These are phyloP conservation scores for Trifolium fragiferum DNA, from an alignment of 306 rosid genomes.

Conservation along the genomic window DNA sequence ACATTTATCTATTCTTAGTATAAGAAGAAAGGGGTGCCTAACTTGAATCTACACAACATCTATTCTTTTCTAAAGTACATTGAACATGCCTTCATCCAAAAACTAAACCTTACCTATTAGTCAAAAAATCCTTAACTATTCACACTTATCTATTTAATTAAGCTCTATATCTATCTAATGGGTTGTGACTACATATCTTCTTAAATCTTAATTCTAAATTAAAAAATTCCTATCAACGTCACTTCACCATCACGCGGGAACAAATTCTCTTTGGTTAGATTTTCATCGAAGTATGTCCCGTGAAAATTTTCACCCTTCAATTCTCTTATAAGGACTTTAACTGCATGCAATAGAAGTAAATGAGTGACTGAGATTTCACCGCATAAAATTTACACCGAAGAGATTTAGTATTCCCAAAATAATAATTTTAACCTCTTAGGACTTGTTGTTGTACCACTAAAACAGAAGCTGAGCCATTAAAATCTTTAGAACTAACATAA, in stretches of 20 bases:
- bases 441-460: slow-evolving; percentile 78
- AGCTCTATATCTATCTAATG: slow-evolving; percentile 23
- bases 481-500: slow-evolving; percentile 72
- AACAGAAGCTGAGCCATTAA: slow-evolving; percentile 61
- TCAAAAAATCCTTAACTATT: slow-evolving; percentile 33
- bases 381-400: neutral
- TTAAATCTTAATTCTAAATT: neutral
- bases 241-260: neutral
- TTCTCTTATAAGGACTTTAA: no score
- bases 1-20: slow-evolving; percentile 7
- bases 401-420: neutral
- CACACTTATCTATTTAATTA: slow-evolving; percentile 14
- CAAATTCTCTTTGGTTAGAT: neutral
- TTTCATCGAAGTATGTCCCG: neutral
- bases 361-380: neutral
- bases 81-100: slow-evolving; percentile 17
- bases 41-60: slow-evolving; percentile 1
- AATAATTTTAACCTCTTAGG: slow-evolving; percentile 49
- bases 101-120: slow-evolving; percentile 31
- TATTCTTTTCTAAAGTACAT: slow-evolving; percentile 9
- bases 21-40: neutral
- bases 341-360: neutral
- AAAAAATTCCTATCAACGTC: neutral
- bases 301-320: neutral
- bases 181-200: neutral